These are phyloP conservation scores for Parathielavia hyrcaniae DNA, from an alignment of 495 filamentous ascomycete genomes.

Conservation along the genomic window DNA sequence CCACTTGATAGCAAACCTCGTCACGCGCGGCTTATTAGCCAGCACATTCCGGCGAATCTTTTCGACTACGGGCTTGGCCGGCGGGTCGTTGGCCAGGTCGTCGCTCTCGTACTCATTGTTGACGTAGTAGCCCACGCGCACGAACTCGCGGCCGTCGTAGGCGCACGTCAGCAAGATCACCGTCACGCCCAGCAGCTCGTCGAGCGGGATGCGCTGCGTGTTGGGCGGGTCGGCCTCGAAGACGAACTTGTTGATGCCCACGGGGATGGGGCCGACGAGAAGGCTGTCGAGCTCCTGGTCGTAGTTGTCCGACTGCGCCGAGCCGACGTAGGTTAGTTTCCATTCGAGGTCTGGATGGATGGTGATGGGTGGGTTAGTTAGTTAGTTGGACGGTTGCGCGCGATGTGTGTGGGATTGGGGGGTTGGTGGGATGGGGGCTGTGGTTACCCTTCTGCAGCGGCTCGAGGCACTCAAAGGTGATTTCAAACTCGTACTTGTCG, in stretches of 20 bases:
- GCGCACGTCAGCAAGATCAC: slow-evolving; percentile 94
- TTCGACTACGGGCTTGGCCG: slow-evolving; percentile 84
- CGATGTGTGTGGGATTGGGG: neutral
- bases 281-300: slow-evolving; percentile 97
- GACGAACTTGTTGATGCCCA: slow-evolving; percentile 96
- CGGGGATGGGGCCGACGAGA: slow-evolving; percentile 90
- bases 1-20: slow-evolving; percentile 99
- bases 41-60: slow-evolving; percentile 85
- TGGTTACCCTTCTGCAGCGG: slow-evolving; percentile 72
- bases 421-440: neutral
- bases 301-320: slow-evolving; percentile 93
- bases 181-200: slow-evolving; percentile 93
- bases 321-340: slow-evolving; percentile 98
- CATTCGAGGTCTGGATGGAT: slow-evolving; percentile 78
- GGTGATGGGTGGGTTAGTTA: neutral
- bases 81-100: slow-evolving; percentile 79
- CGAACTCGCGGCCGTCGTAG: slow-evolving; percentile 94
- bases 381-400: too few relatives aligned
- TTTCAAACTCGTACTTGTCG: slow-evolving; percentile 89
- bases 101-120: slow-evolving; percentile 97
- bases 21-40: slow-evolving; percentile 95
- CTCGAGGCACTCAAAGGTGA: slow-evolving; percentile 97
- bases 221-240: slow-evolving; percentile 94
- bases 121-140: slow-evolving; percentile 97
- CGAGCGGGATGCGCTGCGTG: slow-evolving; percentile 79